Evolutionary conservation across 179 eudicot species (phyloP), one percentile per base, ranked within the genome.

Genomic region (Spergularia azorica): DNA sequence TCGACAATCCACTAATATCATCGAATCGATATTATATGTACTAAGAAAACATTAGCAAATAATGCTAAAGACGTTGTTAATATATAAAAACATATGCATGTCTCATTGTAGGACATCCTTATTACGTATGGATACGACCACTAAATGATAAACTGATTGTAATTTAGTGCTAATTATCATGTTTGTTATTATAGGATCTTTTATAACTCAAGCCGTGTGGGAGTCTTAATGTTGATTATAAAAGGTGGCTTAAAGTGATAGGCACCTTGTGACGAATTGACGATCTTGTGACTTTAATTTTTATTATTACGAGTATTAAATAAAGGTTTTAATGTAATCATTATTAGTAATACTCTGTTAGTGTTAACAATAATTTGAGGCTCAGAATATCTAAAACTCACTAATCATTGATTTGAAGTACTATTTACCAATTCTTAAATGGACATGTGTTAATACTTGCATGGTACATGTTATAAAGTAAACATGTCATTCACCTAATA

Each of bases 141-240:
- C 21, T 58, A 18, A 5, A 58, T 58, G 62, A 18, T 17, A 17
- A 17, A 17, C 17, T 20, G 16, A 6, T 18, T 61, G 65, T 36
- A 38, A 6, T 3, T 9, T 18, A 6, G 11, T 61, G 20, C 66
- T 8, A 4, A 9, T 26, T 21, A 21, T 63, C 12, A 63, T 61
- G 26, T 38, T 5, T 63, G 26, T 59, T 6, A 59, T 60, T n/a
- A n/a, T 60, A 62, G 17, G 6, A 7, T 65, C 5, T 15, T 66
- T 66, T 66, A 66, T 66, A 66, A 52, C 20, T 66, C 21, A 66
- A 66, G 52, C 48, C 73, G 62, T 55, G 63, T 65, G 63, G 70
- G 63, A 64, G 72, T 58, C 14, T 65, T 52, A 15, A 6, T 51
- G 9, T 5, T 66, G 18, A 66, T 6, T 21, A 38, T 63, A 26